phyloP scores from a whole-genome alignment of 352 stramenopile species.

The Phytophthora brassicae region DNA sequence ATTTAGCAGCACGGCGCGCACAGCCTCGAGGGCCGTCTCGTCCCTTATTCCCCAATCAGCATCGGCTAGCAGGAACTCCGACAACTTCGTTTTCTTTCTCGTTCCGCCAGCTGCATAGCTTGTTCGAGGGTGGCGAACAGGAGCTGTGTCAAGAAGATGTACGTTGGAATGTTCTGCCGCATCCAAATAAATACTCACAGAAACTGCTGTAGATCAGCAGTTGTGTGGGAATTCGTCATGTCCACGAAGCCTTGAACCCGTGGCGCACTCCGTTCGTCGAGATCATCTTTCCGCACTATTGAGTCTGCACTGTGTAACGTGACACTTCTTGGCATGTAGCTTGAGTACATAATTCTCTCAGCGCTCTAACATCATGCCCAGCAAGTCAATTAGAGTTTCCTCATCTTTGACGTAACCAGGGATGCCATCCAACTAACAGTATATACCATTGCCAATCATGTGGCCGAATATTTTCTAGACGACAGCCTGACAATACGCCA shows the following conservation, averaged over 20 bases:
- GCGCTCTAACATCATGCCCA: not conserved
- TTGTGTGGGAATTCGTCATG: not conserved
- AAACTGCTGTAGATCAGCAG: not conserved
- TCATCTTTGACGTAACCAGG: not conserved
- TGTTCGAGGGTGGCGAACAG: conserved; percentile 9
- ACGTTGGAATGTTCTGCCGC: not conserved
- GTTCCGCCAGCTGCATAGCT: conserved; percentile 3
- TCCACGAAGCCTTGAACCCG: not conserved
- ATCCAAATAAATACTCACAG: conserved; percentile 6
- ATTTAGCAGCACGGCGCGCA: conserved; percentile 1
- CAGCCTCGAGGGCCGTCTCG: not conserved
- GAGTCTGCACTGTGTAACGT: not conserved
- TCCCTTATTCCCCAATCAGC: conserved; percentile 13
- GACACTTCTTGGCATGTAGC: not conserved
- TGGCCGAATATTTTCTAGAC: not conserved
- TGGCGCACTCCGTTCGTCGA: not conserved
- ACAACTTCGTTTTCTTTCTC: conserved; percentile 25
- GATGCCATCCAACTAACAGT: not conserved
- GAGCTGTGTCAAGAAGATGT: not conserved
- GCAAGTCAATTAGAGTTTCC: not conserved
- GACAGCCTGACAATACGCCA: not conserved
- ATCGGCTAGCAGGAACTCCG: conserved; percentile 2
- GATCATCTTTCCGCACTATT: not conserved
- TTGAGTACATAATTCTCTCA: not conserved
- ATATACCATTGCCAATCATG: not conserved